A percentile compares a stretch with the other conserved stretches of the same genome.
These are phyloP conservation scores for Lipomyces lipofer DNA, from an alignment of 805 yeast genomes.

Conservation along the genomic window DNA sequence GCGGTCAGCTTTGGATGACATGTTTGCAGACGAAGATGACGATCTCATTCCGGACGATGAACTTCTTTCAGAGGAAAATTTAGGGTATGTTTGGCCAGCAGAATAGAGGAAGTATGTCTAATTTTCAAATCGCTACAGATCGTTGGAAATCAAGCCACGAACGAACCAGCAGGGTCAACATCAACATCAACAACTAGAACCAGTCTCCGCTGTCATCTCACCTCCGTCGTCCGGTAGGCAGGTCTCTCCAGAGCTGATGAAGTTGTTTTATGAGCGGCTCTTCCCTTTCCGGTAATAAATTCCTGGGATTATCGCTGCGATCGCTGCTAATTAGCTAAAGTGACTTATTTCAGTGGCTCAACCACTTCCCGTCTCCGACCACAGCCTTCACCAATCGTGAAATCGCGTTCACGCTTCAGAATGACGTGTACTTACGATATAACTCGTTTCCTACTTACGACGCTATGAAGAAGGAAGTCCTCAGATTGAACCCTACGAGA, in stretches of 20 bases:
- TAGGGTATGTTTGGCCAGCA: too few species aligned
- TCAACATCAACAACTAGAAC: too few species aligned
- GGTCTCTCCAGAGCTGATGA: slow-evolving; percentile 53
- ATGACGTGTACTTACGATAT: slow-evolving; percentile 89
- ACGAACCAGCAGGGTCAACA: too few species aligned
- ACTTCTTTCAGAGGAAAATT: not conserved
- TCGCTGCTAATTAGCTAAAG: slow-evolving; percentile 46
- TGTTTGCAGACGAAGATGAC: slow-evolving; percentile 5
- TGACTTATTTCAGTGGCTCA: slow-evolving; percentile 82
- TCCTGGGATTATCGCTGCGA: not conserved
- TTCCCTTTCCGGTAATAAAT: slow-evolving; percentile 24
- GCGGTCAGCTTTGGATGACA: not conserved
- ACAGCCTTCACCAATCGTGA: slow-evolving; percentile 85
- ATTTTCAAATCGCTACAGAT: too few species aligned
- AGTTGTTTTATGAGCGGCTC: slow-evolving; percentile 60
- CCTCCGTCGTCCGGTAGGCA: not conserved
- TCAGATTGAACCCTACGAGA: slow-evolving; percentile 76
- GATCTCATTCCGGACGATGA: not conserved
- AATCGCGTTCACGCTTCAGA: slow-evolving; percentile 84
- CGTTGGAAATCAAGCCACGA: too few species aligned
- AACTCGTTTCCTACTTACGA: slow-evolving; percentile 66
- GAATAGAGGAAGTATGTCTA: too few species aligned
- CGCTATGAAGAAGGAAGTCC: slow-evolving; percentile 77
- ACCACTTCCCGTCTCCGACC: slow-evolving; percentile 75
- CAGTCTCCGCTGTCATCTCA: too few species aligned